Evolutionary conservation across 1,139 yeast genomes (phyloP), one percentile per base, ranked within the genome.

Genomic region (Blastobotrys serpentis): DNA sequence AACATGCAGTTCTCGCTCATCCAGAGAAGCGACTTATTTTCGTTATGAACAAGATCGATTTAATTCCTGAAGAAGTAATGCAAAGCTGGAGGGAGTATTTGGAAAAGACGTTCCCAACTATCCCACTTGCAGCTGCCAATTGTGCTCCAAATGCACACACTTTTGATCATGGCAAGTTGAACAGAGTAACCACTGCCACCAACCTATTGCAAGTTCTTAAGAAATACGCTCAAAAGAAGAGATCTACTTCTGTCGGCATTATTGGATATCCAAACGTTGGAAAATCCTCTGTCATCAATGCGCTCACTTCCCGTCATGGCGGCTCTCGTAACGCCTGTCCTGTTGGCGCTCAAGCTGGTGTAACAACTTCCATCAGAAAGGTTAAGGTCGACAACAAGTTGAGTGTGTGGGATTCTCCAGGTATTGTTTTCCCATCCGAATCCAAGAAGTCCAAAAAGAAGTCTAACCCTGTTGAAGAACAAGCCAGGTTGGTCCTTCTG

Each of bases 241-340:
- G 98, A 67, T 82, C 96, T n/a, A 83, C 90, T 50, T 79, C 88
- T 36, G 98, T 89, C 43, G 98, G 99, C 63, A 95, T 92, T 42
- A 86, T 94, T 60, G 98, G 98, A 25, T 90, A 89, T 67, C 98
- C 98, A 43, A 92, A 92, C 22, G 98, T 90, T 46, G 98, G 98
- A 75, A 90, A 90, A 68, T 90, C 97, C 1, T 89, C 97, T 8
- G 90, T 98, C 8, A 90, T 92, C 63, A 92, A 92, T 66, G 87
- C 96, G 2, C 75, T 92, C 55, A 83, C 95, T 8, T 78, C 86
- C 48, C 83, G 95, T 70, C 94, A 87, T 63, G 89, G 92, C 46
- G 72, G 76, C 21, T 54, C 56, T 33, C 56, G 56, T 30, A 73
- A 81, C 40, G 94, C 92, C 8, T 92, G 98, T 66, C 98, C 98